Percentiles rank a stretch among this genome's conserved stretches.
phyloP scores from a whole-genome alignment of 164 flowering plant species.

The Cinnamomum chago region DNA sequence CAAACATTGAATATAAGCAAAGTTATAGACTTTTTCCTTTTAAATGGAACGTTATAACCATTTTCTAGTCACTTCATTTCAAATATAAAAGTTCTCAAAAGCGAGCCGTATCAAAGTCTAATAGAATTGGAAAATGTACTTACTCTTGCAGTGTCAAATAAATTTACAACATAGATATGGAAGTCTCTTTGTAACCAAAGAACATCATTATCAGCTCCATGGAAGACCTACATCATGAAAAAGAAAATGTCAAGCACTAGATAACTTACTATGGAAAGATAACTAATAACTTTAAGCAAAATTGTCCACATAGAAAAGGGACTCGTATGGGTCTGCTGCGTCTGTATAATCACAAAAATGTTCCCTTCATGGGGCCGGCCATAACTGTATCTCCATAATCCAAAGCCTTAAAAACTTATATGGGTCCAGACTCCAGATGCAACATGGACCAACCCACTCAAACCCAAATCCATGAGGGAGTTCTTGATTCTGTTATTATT shows the following conservation, averaged over 20 bases:
- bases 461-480: too few relatives aligned
- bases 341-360: too few relatives aligned
- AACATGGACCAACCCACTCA: too few relatives aligned
- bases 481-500: too few relatives aligned
- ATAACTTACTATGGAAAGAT: neutral
- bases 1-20: too few relatives aligned
- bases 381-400: too few relatives aligned
- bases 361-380: too few relatives aligned
- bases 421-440: too few relatives aligned
- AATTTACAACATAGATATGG: slow-evolving; percentile 86
- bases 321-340: too few relatives aligned
- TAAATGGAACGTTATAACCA: neutral
- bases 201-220: slow-evolving; percentile 96
- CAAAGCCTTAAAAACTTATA: too few relatives aligned
- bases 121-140: slow-evolving; percentile 1
- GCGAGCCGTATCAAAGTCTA: neutral
- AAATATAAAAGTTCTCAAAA: neutral
- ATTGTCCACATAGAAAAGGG: too few relatives aligned
- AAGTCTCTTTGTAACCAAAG: slow-evolving; percentile 96
- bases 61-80: neutral
- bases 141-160: slow-evolving; percentile 97
- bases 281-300: neutral
- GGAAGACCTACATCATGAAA: slow-evolving; percentile 63
- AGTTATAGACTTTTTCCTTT: too few relatives aligned
- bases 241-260: neutral